phyloP scores from a whole-genome alignment of 768 basidiomycete genomes.

The Chalciporus piperatus region DNA sequence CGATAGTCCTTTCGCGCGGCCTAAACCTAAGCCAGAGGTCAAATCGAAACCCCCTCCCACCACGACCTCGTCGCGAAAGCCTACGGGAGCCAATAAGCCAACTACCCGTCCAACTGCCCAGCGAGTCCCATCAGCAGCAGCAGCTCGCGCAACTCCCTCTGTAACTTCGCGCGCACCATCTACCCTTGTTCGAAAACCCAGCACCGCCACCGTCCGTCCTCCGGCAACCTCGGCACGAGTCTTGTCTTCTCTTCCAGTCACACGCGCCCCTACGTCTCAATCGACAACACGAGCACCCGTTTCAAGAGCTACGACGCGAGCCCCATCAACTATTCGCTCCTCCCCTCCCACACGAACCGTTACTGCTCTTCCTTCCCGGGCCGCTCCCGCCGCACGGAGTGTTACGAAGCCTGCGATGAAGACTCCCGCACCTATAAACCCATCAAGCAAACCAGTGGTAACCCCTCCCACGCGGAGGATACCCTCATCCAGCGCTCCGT shows the following conservation, averaged over 20 bases:
- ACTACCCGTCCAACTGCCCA: constrained; percentile 8
- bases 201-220: constrained; percentile 8
- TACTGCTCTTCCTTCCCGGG: constrained; percentile 6
- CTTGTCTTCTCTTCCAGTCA: constrained; percentile 20
- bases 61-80: neutral
- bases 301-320: constrained; percentile 21
- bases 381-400: constrained; percentile 5
- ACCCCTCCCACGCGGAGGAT: neutral
- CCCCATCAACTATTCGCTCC: constrained; percentile 13
- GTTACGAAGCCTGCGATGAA: constrained; percentile 8
- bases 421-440: constrained; percentile 1
- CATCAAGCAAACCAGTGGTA: neutral
- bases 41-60: constrained; percentile 9
- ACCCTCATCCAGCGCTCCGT: neutral
- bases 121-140: constrained; percentile 1
- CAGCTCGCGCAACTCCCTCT: neutral
- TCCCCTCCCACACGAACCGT: constrained; percentile 15
- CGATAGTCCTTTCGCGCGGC: constrained; percentile 26
- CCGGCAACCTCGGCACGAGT: constrained; percentile 1
- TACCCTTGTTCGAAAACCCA: constrained; percentile 7
- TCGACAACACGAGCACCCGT: constrained; percentile 13
- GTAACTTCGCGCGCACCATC: constrained; percentile 11
- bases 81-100: neutral
- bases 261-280: constrained; percentile 24
- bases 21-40: constrained; percentile 3